These are phyloP conservation scores for Vaccinium myrtillus DNA, from an alignment of 148 eudicot genomes.

Conservation along the genomic window DNA sequence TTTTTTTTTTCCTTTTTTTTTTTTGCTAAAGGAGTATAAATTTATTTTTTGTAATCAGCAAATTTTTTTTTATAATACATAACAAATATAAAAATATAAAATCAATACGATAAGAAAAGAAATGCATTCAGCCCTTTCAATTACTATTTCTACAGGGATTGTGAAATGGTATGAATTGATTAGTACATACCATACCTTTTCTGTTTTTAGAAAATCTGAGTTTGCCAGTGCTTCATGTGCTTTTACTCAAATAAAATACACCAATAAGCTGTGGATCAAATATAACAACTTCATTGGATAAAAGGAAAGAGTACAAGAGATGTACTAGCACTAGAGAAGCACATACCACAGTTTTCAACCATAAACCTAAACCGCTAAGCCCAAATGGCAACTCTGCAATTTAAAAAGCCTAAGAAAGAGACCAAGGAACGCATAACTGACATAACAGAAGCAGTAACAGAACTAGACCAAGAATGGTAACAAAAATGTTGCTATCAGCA, in stretches of 20 bases:
- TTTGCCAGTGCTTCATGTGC: background rate
- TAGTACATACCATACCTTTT: background rate
- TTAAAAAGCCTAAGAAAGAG: background rate
- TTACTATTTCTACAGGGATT: background rate
- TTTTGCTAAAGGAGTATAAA: too few species aligned
- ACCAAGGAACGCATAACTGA: background rate
- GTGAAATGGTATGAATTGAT: background rate
- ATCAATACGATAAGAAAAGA: too few species aligned
- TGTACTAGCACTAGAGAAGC: background rate
- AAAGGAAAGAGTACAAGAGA: background rate
- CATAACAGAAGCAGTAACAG: background rate
- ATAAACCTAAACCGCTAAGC: background rate
- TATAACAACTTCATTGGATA: background rate
- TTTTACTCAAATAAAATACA: background rate
- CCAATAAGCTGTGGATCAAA: background rate
- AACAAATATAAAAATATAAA: too few species aligned
- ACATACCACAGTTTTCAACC: background rate
- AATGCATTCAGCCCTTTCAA: background rate
- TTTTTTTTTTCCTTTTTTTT: too few species aligned
- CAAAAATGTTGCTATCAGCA: background rate
- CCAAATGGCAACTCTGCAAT: background rate
- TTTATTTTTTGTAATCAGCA: too few species aligned
- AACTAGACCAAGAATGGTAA: background rate
- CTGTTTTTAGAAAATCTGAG: background rate
- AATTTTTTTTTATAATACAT: too few species aligned